Evolutionary conservation across 768 basidiomycete species (phyloP), one percentile per base, ranked within the genome.

Genomic region (Suillus occidentalis): DNA sequence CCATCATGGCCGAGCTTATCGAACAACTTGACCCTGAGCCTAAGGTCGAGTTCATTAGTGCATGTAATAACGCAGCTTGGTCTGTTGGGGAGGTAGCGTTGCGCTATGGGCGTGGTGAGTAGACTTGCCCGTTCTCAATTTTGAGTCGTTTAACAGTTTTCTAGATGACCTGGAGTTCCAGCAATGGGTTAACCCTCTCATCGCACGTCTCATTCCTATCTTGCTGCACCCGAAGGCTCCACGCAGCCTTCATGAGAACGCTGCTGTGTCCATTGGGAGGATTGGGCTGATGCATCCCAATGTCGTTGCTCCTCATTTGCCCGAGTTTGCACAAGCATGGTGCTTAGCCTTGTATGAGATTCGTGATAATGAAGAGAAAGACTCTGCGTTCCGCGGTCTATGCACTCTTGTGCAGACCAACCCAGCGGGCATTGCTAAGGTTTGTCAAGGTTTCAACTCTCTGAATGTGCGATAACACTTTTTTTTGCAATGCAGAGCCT

Each of bases 11-110:
- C 18, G 92, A 95, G 73, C 84, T 99, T 62, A 91, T 92, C 66
- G 79, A 85, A 47, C 96, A 99, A 72, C 90, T 99, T 61, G 92
- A 95, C 66, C 91, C 92, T 6, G 93, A 97, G 72, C 97, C 97
- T 1, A 92, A 94, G 71, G 84, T 91, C 39, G 96, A 98, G 76
- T 95, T 95, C 72, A 88, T 99, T 67, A 96, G 94, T 69, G 97
- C 97, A 6, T 96, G 94, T 76, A 99, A 99, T 78, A 99, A 99
- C 73, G 97, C 97, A 12, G 97, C 97, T 1, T 99, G 97, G 97
- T 95, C 95, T n/a, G 95, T 97, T 36, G 97, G 97, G 52, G 97
- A 99, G 77, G 94, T 99, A 39, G 94, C 97, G 9, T 79, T 99
- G 67, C 92, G 95, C 56, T 95, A 93, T 73, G 92, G 94, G 61